A percentile compares a stretch with the other conserved stretches of the same genome.
Evolutionary conservation across 2,329 filamentous ascomycete species (phyloP).

Genomic region (Alternaria solani): DNA sequence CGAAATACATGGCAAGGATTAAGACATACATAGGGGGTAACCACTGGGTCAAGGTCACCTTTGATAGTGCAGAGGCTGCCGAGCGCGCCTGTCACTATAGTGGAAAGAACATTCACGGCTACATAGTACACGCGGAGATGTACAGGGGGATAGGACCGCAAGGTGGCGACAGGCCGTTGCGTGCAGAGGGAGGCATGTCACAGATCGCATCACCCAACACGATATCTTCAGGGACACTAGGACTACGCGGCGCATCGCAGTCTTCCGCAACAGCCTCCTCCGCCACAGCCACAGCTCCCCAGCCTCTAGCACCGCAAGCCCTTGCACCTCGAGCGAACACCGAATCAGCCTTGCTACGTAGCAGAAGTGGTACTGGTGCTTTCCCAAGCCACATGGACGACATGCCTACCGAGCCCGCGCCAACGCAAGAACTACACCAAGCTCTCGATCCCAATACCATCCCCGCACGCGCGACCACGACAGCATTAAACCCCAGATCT

Average conservation of each 20-base stretch:
- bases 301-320: conserved; percentile 23
- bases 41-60: conserved; percentile 80
- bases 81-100: conserved; percentile 58
- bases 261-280: conserved; percentile 53
- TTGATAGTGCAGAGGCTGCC: conserved; percentile 58
- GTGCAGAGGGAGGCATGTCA: conserved; percentile 43
- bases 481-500: conserved; percentile 31
- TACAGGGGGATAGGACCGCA: conserved; percentile 56
- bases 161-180: conserved; percentile 54
- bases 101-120: conserved; percentile 58
- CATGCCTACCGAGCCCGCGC: conserved; percentile 12
- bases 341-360: conserved; percentile 26
- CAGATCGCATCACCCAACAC: conserved; percentile 47
- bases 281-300: conserved; percentile 49
- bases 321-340: conserved; percentile 31
- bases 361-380: conserved; percentile 34
- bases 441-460: conserved; percentile 33
- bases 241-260: conserved; percentile 28
- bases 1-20: conserved; percentile 78
- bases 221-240: conserved; percentile 45
- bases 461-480: conserved; percentile 27
- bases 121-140: conserved; percentile 58
- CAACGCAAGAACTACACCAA: conserved; percentile 40
- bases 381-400: conserved; percentile 36
- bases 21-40: conserved; percentile 82